Conservation (phyloP, 805 yeast genomes). For the Suhomyces pyralidae region DNA sequence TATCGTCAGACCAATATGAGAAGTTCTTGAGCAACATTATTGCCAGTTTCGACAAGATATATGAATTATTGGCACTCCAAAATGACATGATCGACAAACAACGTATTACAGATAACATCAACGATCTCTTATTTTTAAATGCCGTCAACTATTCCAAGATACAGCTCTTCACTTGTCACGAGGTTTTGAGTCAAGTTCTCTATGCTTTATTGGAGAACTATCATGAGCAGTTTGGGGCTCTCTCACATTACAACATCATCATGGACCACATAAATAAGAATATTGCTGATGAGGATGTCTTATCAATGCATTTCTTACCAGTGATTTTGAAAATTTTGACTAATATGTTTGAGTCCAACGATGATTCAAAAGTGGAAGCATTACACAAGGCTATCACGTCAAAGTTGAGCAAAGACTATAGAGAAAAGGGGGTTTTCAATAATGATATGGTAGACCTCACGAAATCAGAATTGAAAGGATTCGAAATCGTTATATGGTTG, state of each 20-base stretch:
- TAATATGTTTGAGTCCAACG: constrained; percentile 38
- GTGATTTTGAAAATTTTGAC: constrained; percentile 48
- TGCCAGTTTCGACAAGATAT: constrained; percentile 56
- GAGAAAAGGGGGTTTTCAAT: constrained; percentile 11
- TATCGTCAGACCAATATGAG: constrained; percentile 9
- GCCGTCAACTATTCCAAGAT: constrained; percentile 56
- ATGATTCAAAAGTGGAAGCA: constrained; percentile 30
- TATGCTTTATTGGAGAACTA: constrained; percentile 47
- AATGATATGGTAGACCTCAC: constrained; percentile 29
- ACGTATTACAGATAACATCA: constrained; percentile 51
- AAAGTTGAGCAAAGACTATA: constrained; percentile 22
- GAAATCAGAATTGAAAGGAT: constrained; percentile 28
- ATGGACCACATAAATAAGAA: constrained; percentile 43
- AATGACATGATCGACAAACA: constrained; percentile 47
- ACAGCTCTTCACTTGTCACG: constrained; percentile 65
- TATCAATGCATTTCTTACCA: constrained; percentile 64
- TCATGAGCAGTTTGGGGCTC: constrained; percentile 24
- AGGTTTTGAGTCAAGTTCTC: constrained; percentile 62
- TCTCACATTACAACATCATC: constrained; percentile 36
- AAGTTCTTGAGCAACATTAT: constrained; percentile 43
- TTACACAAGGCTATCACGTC: constrained; percentile 42
- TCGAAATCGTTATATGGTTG: constrained; percentile 44
- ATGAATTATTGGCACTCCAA: constrained; percentile 51
- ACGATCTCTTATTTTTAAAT: constrained; percentile 37
- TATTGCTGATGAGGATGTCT: constrained; percentile 58